Evolutionary conservation across 2,329 filamentous ascomycete genomes (phyloP), one percentile per base, ranked within the genome.

Genomic region (Ophiostoma ips): DNA sequence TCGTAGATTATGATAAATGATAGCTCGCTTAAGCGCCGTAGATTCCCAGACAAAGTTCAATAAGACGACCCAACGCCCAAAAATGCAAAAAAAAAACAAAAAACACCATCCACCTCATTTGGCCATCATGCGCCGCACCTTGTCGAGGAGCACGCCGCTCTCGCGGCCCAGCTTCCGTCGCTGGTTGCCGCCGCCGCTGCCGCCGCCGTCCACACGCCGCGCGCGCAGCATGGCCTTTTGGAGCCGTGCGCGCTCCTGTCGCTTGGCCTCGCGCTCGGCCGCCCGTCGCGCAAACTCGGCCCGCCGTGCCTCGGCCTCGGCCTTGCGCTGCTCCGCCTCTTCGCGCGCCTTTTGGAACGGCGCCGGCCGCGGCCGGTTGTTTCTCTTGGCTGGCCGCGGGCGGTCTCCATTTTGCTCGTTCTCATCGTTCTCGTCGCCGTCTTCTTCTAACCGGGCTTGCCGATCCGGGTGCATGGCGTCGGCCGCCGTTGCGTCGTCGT

Each of bases 131-230:
- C 72, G 80, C 71, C 83, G 82, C 33, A 90, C 83, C 66, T 82
- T 86, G 60, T 87, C 83, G 50, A 95, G 68, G 58, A 95, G 59
- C 35, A 90, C 72, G 33, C 74, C 75, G 58, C 87, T 89, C 70
- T 94, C 87, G 53, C 86, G 74, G 2, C 88, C 88, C 45, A 95
- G 64, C 67, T 87, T 89, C 64, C 83, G 76, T 67, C 84, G 81
- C 11, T 46, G 46, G 34, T 46, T 50, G 38, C 50, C 35, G 11
- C 49, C 30, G 18, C 36, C 45, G 15, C n/a, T n/a, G n/a, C n/a
- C n/a, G n/a, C 31, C 24, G 16, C n/a, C 82, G 78, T 12, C 77
- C 12, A 54, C 49, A n/a, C 55, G 50, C 43, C 81, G 71, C 48
- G 89, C 87, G 63, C 82, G 83, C 55, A 84, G 82, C 64, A 87